Conservation (phyloP, 2,329 filamentous ascomycete genomes). For the Pestalotiopsis sp. region DNA sequence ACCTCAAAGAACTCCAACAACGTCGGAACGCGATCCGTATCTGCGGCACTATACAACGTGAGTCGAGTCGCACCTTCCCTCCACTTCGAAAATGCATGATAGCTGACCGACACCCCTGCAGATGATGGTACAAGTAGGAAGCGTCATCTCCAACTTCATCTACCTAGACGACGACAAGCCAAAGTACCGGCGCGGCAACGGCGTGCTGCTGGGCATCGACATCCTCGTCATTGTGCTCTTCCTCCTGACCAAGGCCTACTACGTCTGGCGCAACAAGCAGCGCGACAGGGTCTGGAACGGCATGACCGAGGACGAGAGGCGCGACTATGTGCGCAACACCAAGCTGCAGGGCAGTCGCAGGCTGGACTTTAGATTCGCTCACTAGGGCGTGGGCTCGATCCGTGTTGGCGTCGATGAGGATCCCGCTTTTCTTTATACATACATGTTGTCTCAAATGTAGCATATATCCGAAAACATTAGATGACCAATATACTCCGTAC, state of each 20-base stretch:
- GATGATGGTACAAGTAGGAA: conserved; percentile 40
- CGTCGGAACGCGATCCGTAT: conserved; percentile 61
- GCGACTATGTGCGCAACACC: conserved; percentile 47
- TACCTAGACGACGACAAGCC: conserved; percentile 59
- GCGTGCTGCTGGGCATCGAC: conserved; percentile 52
- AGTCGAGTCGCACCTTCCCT: conserved; percentile 13
- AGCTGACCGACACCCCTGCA: conserved; percentile 11
- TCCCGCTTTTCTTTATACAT: no score
- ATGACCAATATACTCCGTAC: no score
- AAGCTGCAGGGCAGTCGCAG: conserved; percentile 44
- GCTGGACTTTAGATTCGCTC: conserved; percentile 45
- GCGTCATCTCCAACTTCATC: conserved; percentile 42
- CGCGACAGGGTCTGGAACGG: conserved; percentile 49
- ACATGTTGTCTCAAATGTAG: no score
- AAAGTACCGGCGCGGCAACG: conserved; percentile 57
- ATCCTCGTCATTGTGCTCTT: conserved; percentile 53
- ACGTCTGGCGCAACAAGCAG: conserved; percentile 50
- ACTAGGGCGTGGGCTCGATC: conserved; percentile 25
- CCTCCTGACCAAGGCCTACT: conserved; percentile 54
- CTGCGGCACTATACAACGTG: conserved; percentile 61
- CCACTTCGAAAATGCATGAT: neutral
- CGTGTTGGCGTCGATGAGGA: no score
- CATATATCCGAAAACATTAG: no score
- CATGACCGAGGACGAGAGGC: conserved; percentile 50
- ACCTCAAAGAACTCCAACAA: conserved; percentile 61